Base-by-base conservation (phyloP, 176 grass and related monocot species). In the Olyra latifolia region DNA sequence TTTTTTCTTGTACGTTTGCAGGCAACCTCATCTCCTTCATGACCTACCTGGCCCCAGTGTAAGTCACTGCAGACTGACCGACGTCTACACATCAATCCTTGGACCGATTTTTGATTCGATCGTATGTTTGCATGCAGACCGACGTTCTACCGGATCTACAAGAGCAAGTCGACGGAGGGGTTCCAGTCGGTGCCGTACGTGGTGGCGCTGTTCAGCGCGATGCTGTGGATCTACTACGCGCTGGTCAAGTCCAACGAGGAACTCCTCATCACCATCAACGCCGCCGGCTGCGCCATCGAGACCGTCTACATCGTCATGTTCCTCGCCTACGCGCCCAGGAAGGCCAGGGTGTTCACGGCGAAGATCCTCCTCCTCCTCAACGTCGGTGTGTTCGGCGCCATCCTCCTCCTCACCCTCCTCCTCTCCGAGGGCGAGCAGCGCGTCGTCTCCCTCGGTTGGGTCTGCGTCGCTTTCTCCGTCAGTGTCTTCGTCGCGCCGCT, bases 21-120 rank as follows among this genome's bases (percentile, higher is more conserved):
- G 93, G 93, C 47, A 97, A 97, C 80, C 24, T 97, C 83, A 90
- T 97, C 80, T 97, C 93, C 73, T 97, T 97, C 65, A 71, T 86
- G 71, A 91, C 89, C 75, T 90, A 81, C 65, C 76, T 97, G 48
- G 90, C 93, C 59, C 93, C 93, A 20, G 69, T 93, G 93, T 97
- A 84, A 91, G 90, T 42, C 32, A 35, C 32, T 35, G 4, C 4
- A 35, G 52, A 65, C 55, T 57, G 1, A 29, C n/a, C 9, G 43
- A 13, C 56, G 4, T 7, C 61, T 63, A 19, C 11, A 25, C 24
- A 27, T 59, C 7, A 47, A 47, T 55, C 24, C 5, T 59, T 59
- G 4, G 2, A 60, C 57, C 24, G 12, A 60, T 25, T 25, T 56
- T 60, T 27, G 22, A 53, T 22, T 52, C 0, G 27, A 1, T 24